Conservation (phyloP, 345 rosid genomes). For the Euphorbia pulcherrima region DNA sequence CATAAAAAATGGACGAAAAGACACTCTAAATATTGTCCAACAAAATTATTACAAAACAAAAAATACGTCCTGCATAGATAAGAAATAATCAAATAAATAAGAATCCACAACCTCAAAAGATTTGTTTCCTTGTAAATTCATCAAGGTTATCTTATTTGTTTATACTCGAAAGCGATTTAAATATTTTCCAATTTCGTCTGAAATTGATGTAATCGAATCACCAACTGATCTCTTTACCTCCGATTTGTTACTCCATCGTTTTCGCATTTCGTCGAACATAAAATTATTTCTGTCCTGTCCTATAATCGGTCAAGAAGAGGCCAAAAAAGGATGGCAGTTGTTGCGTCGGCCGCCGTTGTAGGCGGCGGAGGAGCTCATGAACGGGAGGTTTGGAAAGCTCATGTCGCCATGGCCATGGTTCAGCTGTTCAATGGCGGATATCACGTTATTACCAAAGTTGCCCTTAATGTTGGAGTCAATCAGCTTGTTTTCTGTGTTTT, state of each 20-base stretch:
- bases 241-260: not conserved
- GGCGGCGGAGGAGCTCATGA: conserved; percentile 30
- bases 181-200: not conserved
- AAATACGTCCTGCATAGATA: not conserved
- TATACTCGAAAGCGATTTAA: not conserved
- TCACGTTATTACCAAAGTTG: conserved; percentile 93
- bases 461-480: conserved; percentile 89
- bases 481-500: conserved; percentile 94
- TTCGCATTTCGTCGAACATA: not conserved
- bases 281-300: not conserved
- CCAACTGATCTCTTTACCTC: not conserved
- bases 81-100: too few species aligned
- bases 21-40: too few species aligned
- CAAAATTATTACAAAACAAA: not conserved
- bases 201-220: not conserved
- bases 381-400: conserved; percentile 59
- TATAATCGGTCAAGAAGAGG: not conserved
- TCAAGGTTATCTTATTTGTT: not conserved
- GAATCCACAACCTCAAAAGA: not conserved
- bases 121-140: not conserved
- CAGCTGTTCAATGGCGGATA: conserved; percentile 87
- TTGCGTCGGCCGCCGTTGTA: not conserved
- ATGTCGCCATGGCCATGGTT: conserved; percentile 77
- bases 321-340: conserved; percentile 3
- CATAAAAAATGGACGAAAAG: too few species aligned